Conservation (phyloP, 768 basidiomycete genomes). For the Podaxis sp. region DNA sequence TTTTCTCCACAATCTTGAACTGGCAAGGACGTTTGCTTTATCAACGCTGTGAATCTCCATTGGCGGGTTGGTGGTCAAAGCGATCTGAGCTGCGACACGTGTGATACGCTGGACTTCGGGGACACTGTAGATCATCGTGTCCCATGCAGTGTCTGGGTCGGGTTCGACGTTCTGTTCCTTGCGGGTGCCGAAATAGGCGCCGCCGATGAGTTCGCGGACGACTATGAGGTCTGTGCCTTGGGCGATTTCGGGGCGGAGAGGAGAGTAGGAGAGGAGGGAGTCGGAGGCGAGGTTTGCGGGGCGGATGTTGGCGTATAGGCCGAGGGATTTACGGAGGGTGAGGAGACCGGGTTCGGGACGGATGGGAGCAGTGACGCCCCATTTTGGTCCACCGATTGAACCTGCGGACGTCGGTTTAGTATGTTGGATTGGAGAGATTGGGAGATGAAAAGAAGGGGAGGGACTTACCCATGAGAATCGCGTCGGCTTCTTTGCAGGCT, state of each 20-base stretch:
- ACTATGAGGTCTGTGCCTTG: slow-evolving; percentile 90
- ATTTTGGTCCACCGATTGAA: slow-evolving; percentile 98
- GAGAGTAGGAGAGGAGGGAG: slow-evolving; percentile 81
- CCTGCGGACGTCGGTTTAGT: slow-evolving; percentile 47
- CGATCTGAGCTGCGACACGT: slow-evolving; percentile 92
- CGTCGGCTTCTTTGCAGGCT: slow-evolving; percentile 92
- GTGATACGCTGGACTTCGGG: slow-evolving; percentile 93
- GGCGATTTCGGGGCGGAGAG: slow-evolving; percentile 83
- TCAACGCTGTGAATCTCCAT: slow-evolving; percentile 91
- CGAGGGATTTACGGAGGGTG: slow-evolving; percentile 84
- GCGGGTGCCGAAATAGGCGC: slow-evolving; percentile 92
- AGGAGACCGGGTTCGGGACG: slow-evolving; percentile 94
- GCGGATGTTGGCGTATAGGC: slow-evolving; percentile 97
- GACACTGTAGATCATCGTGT: slow-evolving; percentile 92
- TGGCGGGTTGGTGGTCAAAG: slow-evolving; percentile 79
- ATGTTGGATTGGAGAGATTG: neutral
- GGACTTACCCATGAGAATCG: slow-evolving; percentile 85
- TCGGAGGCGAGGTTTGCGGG: slow-evolving; percentile 95
- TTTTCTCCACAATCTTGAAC: slow-evolving; percentile 91
- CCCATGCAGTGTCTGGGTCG: slow-evolving; percentile 75
- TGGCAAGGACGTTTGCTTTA: slow-evolving; percentile 98
- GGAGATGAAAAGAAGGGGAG: neutral
- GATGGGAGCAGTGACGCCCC: slow-evolving; percentile 87
- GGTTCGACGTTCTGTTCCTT: slow-evolving; percentile 79
- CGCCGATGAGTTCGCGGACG: slow-evolving; percentile 94